Conservation (phyloP, 2,329 filamentous ascomycete genomes). For the Triangularia setosa region DNA sequence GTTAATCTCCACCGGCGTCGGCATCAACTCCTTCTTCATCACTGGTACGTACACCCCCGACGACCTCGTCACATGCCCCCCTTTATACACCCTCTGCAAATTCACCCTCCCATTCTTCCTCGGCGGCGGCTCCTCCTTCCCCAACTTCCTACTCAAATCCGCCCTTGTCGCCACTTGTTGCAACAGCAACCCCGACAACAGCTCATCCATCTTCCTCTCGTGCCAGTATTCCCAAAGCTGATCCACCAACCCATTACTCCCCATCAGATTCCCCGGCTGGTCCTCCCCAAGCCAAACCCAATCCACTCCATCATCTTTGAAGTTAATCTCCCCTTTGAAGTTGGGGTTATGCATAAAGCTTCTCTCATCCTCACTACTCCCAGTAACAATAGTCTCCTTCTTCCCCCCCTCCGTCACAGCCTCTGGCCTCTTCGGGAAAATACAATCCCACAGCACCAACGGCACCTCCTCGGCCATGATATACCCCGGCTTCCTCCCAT, state of each 20-base stretch:
- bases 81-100: conserved; percentile 49
- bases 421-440: conserved; percentile 60
- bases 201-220: conserved; percentile 82
- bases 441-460: conserved; percentile 92
- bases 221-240: conserved; percentile 82
- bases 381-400: too few species aligned
- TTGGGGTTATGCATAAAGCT: conserved; percentile 30
- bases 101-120: conserved; percentile 25
- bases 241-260: conserved; percentile 63
- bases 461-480: conserved; percentile 87
- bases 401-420: background rate
- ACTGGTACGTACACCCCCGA: conserved; percentile 54
- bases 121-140: conserved; percentile 41
- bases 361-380: conserved; percentile 25
- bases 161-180: conserved; percentile 50
- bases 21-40: conserved; percentile 46
- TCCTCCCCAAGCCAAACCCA: conserved; percentile 81
- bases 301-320: conserved; percentile 59
- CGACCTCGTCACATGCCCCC: conserved; percentile 48
- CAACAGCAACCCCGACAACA: conserved; percentile 71
- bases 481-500: conserved; percentile 78
- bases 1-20: conserved; percentile 53
- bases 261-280: conserved; percentile 55
- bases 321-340: conserved; percentile 31
- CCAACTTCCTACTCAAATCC: conserved; percentile 15